Evolutionary conservation across 257 asterid species (phyloP), one percentile per base, ranked within the genome.

Genomic region (Leptodermis oblonga): DNA sequence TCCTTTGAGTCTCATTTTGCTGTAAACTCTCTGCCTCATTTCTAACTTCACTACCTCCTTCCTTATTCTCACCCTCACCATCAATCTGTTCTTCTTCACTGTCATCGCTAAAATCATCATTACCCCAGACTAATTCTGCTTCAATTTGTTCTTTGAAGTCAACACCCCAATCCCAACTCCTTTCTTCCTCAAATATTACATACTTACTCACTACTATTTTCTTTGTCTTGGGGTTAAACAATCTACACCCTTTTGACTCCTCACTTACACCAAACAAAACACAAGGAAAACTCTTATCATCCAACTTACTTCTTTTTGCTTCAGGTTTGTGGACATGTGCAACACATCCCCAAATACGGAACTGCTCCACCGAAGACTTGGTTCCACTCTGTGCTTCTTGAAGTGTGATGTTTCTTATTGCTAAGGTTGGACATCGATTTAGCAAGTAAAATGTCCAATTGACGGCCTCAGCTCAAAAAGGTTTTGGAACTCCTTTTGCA

Each of bases 331-430:
- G 65, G 18, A 36, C 65, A 55, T 45, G 28, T 12, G 28, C 73
- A 5, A 53, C 5, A 23, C 72, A 51, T 6, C 72, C 72, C 51
- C 31, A 68, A 3, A 52, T 63, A 3, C 49, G 0, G 8, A 68
- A 68, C 1, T 68, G 64, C 18, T 49, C 60, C 0, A 67, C 71
- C 13, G 51, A 51, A 1, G 51, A 51, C 22, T 53, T 67, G 9
- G 2, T 4, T 13, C 43, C 39, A 67, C 61, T 48, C 71, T 65
- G 53, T 11, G n/a, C 36, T 28, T 69, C 73, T 42, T 34, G 17
- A 31, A 54, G 73, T 0, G 39, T 55, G 22, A 34, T 34, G 6
- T 69, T 15, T n/a, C 25, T 23, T 10, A 69, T 36, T 0, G 53
- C 10, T 9, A 42, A 11, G 2, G 73, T 69, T 5, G 73, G 65